Evolutionary conservation across 345 rosid genomes (phyloP).

Genomic region (Barbarea vulgaris): DNA sequence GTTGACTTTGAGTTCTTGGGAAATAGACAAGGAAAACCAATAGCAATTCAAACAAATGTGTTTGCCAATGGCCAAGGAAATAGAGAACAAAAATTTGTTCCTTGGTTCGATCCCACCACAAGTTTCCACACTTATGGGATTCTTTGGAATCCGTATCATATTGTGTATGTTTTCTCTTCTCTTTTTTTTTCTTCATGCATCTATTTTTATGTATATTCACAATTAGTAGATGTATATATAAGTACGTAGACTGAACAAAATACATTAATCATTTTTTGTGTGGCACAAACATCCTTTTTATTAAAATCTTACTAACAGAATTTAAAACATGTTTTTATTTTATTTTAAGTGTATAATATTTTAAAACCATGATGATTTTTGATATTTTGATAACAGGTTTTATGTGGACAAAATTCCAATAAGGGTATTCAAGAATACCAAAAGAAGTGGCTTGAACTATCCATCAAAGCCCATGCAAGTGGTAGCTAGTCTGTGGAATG

Average conservation of each 20-base stretch:
- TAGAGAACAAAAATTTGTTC: constrained; percentile 59
- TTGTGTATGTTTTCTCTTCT: constrained; percentile 51
- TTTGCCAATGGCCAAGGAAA: constrained; percentile 53
- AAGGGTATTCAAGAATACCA: constrained; percentile 63
- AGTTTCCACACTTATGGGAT: constrained; percentile 58
- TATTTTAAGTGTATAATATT: not conserved
- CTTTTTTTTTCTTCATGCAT: not conserved
- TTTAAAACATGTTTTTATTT: not conserved
- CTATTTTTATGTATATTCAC: not conserved
- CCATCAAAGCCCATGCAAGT: constrained; percentile 58
- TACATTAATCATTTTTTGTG: not conserved
- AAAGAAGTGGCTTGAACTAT: constrained; percentile 44
- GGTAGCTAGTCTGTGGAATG: constrained; percentile 69
- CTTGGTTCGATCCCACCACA: constrained; percentile 69
- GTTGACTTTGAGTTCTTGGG: constrained; percentile 80
- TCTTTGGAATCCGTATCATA: constrained; percentile 71
- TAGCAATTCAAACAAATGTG: constrained; percentile 63
- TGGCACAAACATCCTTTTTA: too few species aligned
- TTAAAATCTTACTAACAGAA: not conserved
- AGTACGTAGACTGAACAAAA: not conserved
- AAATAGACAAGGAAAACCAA: constrained; percentile 57
- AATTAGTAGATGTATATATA: too few species aligned
- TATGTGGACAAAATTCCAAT: constrained; percentile 63
- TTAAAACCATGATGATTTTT: not conserved
- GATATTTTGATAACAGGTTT: constrained; percentile 35